A percentile compares a stretch with the other conserved stretches of the same genome.
These are phyloP conservation scores for Linum lewisii DNA, from an alignment of 345 rosid species.

Conservation along the genomic window DNA sequence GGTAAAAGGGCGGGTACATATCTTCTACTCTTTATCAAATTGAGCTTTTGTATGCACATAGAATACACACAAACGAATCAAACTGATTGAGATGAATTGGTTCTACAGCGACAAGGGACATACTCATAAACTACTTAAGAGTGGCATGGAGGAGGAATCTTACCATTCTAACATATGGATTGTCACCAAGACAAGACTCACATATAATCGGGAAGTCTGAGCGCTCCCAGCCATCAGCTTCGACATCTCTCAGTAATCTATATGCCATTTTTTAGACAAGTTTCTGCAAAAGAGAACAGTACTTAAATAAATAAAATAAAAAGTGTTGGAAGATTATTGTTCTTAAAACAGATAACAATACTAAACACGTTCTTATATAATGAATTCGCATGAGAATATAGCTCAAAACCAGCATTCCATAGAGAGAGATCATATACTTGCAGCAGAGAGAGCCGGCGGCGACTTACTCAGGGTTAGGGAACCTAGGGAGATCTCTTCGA, in stretches of 20 bases:
- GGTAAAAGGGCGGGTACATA: conserved; percentile 87
- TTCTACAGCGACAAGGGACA: not conserved
- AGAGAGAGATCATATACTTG: too few relatives aligned
- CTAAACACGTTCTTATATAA: too few relatives aligned
- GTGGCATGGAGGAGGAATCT: not conserved
- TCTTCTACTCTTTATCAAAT: conserved; percentile 95
- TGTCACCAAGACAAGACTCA: conserved; percentile 94
- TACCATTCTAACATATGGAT: conserved; percentile 95
- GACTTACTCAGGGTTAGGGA: too few relatives aligned
- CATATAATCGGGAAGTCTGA: conserved; percentile 89
- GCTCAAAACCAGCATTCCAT: too few relatives aligned
- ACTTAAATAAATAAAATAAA: too few relatives aligned
- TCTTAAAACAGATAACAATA: too few relatives aligned
- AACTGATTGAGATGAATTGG: not conserved
- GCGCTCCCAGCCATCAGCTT: conserved; percentile 94
- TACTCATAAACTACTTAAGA: not conserved
- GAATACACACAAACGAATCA: not conserved
- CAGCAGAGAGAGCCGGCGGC: too few relatives aligned
- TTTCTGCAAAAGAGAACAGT: too few relatives aligned
- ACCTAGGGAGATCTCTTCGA: too few relatives aligned
- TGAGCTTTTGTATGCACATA: conserved; percentile 60
- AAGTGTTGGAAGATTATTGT: too few relatives aligned
- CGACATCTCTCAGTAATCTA: conserved; percentile 69
- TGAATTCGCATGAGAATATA: too few relatives aligned
- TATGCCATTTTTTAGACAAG: conserved; percentile 80